Conservation (phyloP, 257 asterid genomes). For the Nicotiana attenuata region DNA sequence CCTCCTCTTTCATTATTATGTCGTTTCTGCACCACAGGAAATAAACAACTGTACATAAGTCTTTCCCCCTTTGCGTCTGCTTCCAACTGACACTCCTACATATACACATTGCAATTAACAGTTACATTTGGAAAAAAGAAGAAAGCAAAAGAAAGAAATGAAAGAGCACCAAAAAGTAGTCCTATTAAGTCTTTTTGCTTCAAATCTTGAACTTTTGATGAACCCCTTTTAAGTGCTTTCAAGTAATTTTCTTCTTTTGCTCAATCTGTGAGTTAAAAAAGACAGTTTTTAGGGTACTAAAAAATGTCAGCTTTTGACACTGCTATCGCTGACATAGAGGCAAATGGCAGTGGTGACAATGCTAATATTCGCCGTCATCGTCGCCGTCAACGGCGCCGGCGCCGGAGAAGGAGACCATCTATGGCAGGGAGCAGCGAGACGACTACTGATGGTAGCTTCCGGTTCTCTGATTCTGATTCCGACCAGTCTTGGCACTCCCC, state of each 20-base stretch:
- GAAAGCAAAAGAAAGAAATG: background rate
- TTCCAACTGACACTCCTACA: constrained; percentile 16
- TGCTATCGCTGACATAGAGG: constrained; percentile 22
- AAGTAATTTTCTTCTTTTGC: background rate
- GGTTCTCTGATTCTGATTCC: constrained; percentile 38
- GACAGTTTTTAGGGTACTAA: background rate
- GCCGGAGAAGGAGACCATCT: constrained; percentile 28
- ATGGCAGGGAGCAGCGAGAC: constrained; percentile 43
- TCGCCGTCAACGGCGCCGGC: constrained; percentile 18
- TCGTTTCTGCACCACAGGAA: background rate
- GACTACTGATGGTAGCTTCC: constrained; percentile 41
- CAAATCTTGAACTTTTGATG: background rate
- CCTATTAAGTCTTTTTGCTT: background rate
- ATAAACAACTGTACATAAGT: background rate
- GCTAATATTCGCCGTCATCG: constrained; percentile 25
- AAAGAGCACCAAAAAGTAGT: background rate
- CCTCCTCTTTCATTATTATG: constrained; percentile 4
- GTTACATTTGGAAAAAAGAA: background rate
- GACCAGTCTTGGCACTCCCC: constrained; percentile 27
- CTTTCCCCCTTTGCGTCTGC: background rate
- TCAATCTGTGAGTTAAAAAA: background rate
- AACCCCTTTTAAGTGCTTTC: background rate
- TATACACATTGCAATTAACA: background rate
- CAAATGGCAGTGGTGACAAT: constrained; percentile 10
- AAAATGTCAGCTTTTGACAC: constrained; percentile 25